Evolutionary conservation across 2,329 filamentous ascomycete species (phyloP).

Genomic region (Coniochaeta sp.): DNA sequence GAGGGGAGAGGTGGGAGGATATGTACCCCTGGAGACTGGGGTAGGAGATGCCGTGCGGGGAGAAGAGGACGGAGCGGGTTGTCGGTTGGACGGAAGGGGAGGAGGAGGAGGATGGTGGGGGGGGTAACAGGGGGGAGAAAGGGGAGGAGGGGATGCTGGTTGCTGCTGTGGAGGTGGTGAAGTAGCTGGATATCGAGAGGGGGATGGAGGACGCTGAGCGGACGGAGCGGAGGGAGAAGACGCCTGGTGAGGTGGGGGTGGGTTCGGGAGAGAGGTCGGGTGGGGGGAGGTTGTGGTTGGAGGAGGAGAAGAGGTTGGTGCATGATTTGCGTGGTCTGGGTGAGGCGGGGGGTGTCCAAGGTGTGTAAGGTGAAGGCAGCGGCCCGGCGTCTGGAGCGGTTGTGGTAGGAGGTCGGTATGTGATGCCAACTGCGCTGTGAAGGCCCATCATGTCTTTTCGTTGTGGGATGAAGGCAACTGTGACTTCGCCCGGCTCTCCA

Average conservation of each 20-base stretch:
- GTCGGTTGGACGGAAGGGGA: conserved; percentile 27
- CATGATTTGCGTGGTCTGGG: conserved; percentile 17
- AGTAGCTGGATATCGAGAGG: conserved; percentile 12
- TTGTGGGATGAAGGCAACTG: conserved; percentile 58
- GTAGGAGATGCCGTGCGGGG: conserved; percentile 55
- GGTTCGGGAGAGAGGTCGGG: conserved; percentile 16
- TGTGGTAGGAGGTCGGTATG: conserved; percentile 52
- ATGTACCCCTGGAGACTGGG: conserved; percentile 47
- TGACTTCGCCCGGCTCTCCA: conserved; percentile 59
- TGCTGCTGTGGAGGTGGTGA: conserved; percentile 7
- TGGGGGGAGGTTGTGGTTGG: not conserved
- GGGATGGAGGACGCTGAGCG: conserved; percentile 28
- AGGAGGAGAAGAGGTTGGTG: not conserved
- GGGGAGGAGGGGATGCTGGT: not conserved
- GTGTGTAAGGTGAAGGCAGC: not conserved
- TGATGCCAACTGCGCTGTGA: conserved; percentile 64
- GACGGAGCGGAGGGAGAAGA: conserved; percentile 23
- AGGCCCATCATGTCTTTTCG: conserved; percentile 53
- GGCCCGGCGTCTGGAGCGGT: not conserved
- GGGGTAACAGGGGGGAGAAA: conserved; percentile 1
- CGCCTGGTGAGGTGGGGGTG: conserved; percentile 26
- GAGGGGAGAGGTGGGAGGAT: conserved; percentile 45
- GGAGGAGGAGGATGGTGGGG: conserved; percentile 13
- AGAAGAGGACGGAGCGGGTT: conserved; percentile 56
- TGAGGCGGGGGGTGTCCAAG: conserved; percentile 22